Evolutionary conservation across 352 stramenopile genomes (phyloP), one percentile per base, ranked within the genome.

Genomic region (Phytophthora fragariaefolia): DNA sequence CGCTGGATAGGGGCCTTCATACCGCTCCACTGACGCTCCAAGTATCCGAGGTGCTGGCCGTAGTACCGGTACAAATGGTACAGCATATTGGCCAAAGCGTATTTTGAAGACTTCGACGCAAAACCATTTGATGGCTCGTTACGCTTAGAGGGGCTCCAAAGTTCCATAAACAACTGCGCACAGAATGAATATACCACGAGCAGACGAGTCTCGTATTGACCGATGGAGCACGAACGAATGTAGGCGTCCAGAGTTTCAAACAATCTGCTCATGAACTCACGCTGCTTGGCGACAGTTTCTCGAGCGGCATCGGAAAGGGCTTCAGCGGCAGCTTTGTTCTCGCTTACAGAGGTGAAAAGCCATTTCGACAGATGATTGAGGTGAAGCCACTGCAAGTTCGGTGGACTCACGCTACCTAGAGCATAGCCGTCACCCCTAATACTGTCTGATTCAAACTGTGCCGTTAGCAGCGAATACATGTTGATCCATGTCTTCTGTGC

Each of bases 11-110:
- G 97, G 3, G 80, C 82, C 55, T 97, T 95, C 0, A 98, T 67
- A n/a, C 83, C 82, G 34, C 85, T 83, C 87, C 80, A 92, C 84
- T 96, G 77, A 67, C 80, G 91, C 61, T 92, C 69, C 54, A 96
- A 76, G 66, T 88, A 93, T 2, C 65, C 73, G 26, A 95, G 63
- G 45, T 96, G 98, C 72, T 99, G 94, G 3, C 74, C 80, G 70
- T 99, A 99, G 76, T 99, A 99, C 24, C 92, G 81, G 62, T 94
- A 97, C 52, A 99, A 76, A 64, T 97, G 90, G 67, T 93, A 94
- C 51, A 99, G 63, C 65, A 98, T 87, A 53, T 93, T 96, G 6
- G 81, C 92, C 23, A 98, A 63, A 28, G 80, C 76, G 43, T 88
- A 83, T 13, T 77, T 79, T 0, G 61, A 82, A 36, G 68, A 71